Evolutionary conservation across 768 basidiomycete genomes (phyloP), one percentile per base, ranked within the genome.

Genomic region (Lactarius hatsudake): DNA sequence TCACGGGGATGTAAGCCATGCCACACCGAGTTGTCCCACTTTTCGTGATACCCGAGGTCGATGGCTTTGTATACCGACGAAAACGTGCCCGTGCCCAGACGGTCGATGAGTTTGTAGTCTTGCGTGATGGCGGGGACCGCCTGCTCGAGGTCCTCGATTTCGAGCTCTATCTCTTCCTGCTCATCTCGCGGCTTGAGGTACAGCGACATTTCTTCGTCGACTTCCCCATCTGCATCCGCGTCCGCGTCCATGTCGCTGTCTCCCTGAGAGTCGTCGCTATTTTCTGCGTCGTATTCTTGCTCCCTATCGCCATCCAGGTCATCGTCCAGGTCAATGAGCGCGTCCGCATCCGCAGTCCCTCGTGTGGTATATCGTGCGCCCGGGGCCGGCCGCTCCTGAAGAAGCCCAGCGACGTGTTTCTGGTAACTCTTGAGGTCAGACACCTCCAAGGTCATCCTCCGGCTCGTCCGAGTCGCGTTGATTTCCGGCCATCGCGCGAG

Each of bases 1-100:
- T 78, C 74, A 2, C 82, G 77, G 1, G 85, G 83, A 72, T 90
- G 89, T 56, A 79, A 76, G 0, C 89, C 89, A 38, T 86, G 85
- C 92, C 92, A 94, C 15, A 85, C 81, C 5, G 76, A 71, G 72
- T 94, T 93, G 75, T 91, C 84, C 87, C 87, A 93, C 61, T 90
- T 89, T 59, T 82, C 78, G 71, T 93, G 86, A 72, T 90, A 86
- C 65, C 82, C 78, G 18, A 90, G 72, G 76, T 99, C 97, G 69
- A 96, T 77, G 0, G 96, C 97, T 73, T 98, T 97, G 83, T 98
- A 99, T n/a, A 99, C 97, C 12, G 95, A 95, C 0, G 96, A 98
- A 79, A 99, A 99, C 1, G 96, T 99, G 18, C 96, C 96, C 62
- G 96, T 98, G 17, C 97, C 97, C 0, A 99, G 84, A 1, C 96